Evolutionary conservation across 23 red algal genomes (phyloP).

Genomic region (Gracilaria domingensis): DNA sequence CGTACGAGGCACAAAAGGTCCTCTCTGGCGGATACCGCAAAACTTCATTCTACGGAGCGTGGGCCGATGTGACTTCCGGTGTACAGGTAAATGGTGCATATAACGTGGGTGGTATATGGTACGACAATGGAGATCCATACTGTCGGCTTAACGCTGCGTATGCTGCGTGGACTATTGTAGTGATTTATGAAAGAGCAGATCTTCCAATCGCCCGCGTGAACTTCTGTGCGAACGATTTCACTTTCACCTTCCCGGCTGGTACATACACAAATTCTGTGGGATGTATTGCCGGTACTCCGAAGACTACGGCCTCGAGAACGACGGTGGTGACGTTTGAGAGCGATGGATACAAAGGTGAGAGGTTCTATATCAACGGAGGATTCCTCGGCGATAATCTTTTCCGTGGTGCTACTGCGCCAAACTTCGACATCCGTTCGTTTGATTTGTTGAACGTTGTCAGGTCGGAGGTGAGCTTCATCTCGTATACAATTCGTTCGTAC

Average conservation of each 20-base stretch:
- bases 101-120: slow-evolving; percentile 35
- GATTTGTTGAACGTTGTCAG: slow-evolving; percentile 24
- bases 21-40: not conserved
- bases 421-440: slow-evolving; percentile 37
- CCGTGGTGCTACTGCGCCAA: slow-evolving; percentile 7
- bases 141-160: slow-evolving; percentile 16
- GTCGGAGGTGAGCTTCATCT: not conserved
- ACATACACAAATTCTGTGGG: slow-evolving; percentile 38
- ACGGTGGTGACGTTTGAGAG: slow-evolving; percentile 42
- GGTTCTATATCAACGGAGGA: slow-evolving; percentile 33
- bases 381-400: slow-evolving; percentile 35
- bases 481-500: slow-evolving; percentile 37
- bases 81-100: slow-evolving; percentile 9
- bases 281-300: slow-evolving; percentile 18
- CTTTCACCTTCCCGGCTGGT: slow-evolving; percentile 44
- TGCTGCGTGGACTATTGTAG: slow-evolving; percentile 27
- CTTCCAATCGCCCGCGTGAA: slow-evolving; percentile 37
- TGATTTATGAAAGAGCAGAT: slow-evolving; percentile 19
- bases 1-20: not conserved
- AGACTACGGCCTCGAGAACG: slow-evolving; percentile 2
- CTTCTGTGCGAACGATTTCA: slow-evolving; percentile 41
- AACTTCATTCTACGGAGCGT: slow-evolving; percentile 25
- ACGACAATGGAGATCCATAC: slow-evolving; percentile 21
- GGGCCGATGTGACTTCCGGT: slow-evolving; percentile 26
- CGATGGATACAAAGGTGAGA: slow-evolving; percentile 46